phyloP scores from a whole-genome alignment of 2,329 filamentous ascomycete species.

The Sporothrix pseudoabietina region DNA sequence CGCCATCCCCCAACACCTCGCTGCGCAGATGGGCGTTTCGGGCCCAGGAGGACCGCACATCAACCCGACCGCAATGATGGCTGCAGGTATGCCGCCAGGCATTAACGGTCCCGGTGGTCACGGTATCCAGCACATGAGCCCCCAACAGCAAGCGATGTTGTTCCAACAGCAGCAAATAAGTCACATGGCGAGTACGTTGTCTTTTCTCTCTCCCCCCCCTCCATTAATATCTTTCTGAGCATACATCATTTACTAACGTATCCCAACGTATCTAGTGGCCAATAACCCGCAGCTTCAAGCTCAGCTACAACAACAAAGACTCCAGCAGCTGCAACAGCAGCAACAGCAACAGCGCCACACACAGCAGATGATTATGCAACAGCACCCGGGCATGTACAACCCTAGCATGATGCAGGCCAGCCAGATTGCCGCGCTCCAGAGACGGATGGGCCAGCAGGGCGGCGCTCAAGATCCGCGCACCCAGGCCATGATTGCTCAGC shows the following conservation, averaged over 20 bases:
- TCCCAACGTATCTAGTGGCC: conserved; percentile 26
- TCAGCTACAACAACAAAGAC: conserved; percentile 57
- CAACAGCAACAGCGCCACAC: conserved; percentile 57
- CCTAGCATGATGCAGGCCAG: conserved; percentile 58
- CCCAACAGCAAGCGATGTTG: conserved; percentile 59
- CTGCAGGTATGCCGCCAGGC: conserved; percentile 68
- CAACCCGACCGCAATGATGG: conserved; percentile 74
- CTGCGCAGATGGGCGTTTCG: conserved; percentile 68
- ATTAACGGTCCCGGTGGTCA: conserved; percentile 63
- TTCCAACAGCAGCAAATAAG: conserved; percentile 54
- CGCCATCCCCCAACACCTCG: conserved; percentile 67
- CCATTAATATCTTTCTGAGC: too few relatives aligned
- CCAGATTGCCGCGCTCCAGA: conserved; percentile 43
- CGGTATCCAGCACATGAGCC: conserved; percentile 71
- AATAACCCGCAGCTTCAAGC: conserved; percentile 44
- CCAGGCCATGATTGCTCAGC: conserved; percentile 50
- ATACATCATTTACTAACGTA: not conserved
- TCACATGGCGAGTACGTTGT: conserved; percentile 42
- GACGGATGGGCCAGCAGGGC: conserved; percentile 40
- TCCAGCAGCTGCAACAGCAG: conserved; percentile 56
- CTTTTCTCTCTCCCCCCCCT: not conserved
- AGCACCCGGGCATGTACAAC: conserved; percentile 54
- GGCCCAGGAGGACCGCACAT: conserved; percentile 71
- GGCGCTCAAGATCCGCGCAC: conserved; percentile 31
- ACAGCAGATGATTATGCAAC: conserved; percentile 56